phyloP scores from a whole-genome alignment of 108 stramenopile genomes.

The Nannochloropsis gaditana region DNA sequence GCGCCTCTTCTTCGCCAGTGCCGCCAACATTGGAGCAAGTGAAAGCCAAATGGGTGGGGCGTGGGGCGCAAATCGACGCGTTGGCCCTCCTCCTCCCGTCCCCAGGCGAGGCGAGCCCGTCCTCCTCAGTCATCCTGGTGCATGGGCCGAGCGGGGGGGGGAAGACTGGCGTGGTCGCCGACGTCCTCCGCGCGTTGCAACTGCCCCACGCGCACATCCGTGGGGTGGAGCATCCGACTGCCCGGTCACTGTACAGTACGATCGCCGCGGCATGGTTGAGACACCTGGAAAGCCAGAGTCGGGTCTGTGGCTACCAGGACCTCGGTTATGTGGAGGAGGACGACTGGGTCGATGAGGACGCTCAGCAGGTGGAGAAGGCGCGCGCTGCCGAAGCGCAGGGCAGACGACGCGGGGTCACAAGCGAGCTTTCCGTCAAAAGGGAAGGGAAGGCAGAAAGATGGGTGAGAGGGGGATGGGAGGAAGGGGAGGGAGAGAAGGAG shows the following conservation, averaged over 20 bases:
- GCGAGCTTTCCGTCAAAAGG: background rate
- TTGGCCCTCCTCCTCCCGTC: background rate
- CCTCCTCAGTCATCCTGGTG: conserved; percentile 6
- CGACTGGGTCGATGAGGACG: background rate
- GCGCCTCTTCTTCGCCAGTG: background rate
- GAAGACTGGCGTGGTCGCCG: background rate
- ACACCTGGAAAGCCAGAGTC: background rate
- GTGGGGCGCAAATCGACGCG: background rate
- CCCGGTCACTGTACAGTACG: conserved; percentile 13
- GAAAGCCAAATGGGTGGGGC: conserved; percentile 7
- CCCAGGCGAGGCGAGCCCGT: background rate
- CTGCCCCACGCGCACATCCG: background rate
- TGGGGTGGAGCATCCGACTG: conserved; percentile 19
- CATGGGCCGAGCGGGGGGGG: background rate
- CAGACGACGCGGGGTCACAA: no score
- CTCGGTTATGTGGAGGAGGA: conserved; percentile 12
- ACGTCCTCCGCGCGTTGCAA: background rate
- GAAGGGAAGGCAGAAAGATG: background rate
- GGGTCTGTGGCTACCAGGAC: background rate
- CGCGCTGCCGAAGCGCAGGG: no score
- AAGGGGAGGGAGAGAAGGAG: background rate
- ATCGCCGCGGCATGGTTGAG: conserved; percentile 3
- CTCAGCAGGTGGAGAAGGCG: no score
- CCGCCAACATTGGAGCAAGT: background rate
- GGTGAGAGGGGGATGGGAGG: background rate